A percentile compares a stretch with the other conserved stretches of the same genome.
Evolutionary conservation across 108 stramenopile genomes (phyloP).

Genomic region (Cafeteria roenbergensis): DNA sequence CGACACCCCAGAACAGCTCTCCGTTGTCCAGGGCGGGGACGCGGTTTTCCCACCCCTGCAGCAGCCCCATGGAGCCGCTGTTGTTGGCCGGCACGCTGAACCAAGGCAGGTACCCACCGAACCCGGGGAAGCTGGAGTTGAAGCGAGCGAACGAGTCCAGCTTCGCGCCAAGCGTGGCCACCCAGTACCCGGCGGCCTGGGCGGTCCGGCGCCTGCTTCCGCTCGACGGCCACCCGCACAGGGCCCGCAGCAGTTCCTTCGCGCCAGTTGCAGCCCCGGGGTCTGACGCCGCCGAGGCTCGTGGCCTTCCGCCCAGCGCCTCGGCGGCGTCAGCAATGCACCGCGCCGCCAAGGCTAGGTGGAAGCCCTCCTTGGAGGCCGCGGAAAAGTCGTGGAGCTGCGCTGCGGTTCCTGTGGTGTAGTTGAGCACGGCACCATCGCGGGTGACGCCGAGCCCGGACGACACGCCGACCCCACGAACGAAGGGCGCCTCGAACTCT

Average conservation of each 20-base stretch:
- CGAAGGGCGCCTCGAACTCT: no score
- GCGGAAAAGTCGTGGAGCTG: constrained; percentile 6
- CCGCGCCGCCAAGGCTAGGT: neutral
- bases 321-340: neutral
- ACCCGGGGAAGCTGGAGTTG: neutral
- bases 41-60: neutral
- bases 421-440: neutral
- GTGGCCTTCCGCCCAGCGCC: neutral
- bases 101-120: constrained; percentile 4
- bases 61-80: neutral
- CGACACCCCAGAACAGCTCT: constrained; percentile 1
- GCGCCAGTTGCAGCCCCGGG: neutral
- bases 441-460: neutral
- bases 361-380: neutral
- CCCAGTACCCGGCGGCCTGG: no score
- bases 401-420: neutral
- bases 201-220: no score
- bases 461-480: neutral
- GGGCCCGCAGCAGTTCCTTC: neutral
- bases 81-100: no score
- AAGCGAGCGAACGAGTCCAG: neutral
- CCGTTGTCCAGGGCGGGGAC: constrained; percentile 13
- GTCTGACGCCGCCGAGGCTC: no score
- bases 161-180: no score
- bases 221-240: no score